Percentiles rank a stretch among this genome's conserved stretches.
Evolutionary conservation across 768 basidiomycete genomes (phyloP).

Genomic region (Mycena chlorophos): DNA sequence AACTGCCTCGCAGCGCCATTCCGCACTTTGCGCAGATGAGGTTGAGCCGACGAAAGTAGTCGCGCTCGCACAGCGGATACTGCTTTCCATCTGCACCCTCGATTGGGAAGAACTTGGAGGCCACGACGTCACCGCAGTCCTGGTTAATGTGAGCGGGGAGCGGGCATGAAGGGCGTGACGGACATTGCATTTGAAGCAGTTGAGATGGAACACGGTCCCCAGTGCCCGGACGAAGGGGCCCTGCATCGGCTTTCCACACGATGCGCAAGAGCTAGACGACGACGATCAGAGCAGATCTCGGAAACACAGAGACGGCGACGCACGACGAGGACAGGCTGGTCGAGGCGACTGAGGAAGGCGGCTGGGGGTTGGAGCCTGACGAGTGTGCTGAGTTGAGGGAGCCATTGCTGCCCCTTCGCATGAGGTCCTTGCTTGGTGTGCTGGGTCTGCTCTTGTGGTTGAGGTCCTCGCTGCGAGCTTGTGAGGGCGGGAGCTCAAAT

Average conservation of each 20-base stretch:
- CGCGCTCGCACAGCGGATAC: constrained; percentile 95
- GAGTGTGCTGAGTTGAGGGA: constrained; percentile 60
- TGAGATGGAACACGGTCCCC: constrained; percentile 91
- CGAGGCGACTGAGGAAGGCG: constrained; percentile 53
- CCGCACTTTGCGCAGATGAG: constrained; percentile 97
- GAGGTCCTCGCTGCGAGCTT: constrained; percentile 72
- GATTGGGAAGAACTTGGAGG: constrained; percentile 98
- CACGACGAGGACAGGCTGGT: constrained; percentile 49
- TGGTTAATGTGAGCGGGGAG: constrained; percentile 33
- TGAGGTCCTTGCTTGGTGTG: constrained; percentile 45
- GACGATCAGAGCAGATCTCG: constrained; percentile 27
- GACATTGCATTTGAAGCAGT: constrained; percentile 98
- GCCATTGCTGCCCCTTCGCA: constrained; percentile 44
- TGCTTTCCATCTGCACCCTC: constrained; percentile 88
- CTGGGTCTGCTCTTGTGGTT: constrained; percentile 67
- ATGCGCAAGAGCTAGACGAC: constrained; percentile 61
- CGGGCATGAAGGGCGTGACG: constrained; percentile 30
- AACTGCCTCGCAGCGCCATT: constrained; percentile 91
- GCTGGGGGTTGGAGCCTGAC: constrained; percentile 48
- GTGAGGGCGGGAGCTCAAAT: constrained; percentile 33
- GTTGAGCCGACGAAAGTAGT: constrained; percentile 95
- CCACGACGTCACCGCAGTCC: constrained; percentile 97
- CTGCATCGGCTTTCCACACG: constrained; percentile 81
- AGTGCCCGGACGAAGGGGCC: constrained; percentile 97
- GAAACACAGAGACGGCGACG: constrained; percentile 10